Evolutionary conservation across 148 eudicot species (phyloP).

Genomic region (Rhododendron williamsianum): DNA sequence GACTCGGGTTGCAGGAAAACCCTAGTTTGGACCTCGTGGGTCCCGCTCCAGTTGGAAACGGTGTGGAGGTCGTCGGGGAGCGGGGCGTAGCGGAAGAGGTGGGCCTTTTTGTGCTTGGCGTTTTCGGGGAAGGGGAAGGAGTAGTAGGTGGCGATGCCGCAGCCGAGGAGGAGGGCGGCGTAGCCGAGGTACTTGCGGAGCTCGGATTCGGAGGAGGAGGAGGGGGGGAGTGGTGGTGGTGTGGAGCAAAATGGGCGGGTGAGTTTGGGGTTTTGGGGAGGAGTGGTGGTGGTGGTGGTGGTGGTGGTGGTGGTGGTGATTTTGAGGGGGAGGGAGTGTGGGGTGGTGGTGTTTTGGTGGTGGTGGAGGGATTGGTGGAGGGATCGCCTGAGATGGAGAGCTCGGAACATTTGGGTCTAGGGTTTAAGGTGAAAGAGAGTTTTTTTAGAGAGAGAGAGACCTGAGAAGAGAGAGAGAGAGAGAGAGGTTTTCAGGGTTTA

Average conservation of each 20-base stretch:
- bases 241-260: slow-evolving; percentile 29
- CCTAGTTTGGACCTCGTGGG: slow-evolving; percentile 77
- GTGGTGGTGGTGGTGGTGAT: slow-evolving; percentile 2
- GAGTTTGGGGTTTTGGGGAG: slow-evolving; percentile 5
- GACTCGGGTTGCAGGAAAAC: slow-evolving; percentile 68
- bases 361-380: slow-evolving; percentile 30
- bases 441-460: neutral
- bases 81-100: slow-evolving; percentile 80
- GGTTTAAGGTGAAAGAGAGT: neutral
- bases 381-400: slow-evolving; percentile 48
- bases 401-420: slow-evolving; percentile 40
- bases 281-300: neutral
- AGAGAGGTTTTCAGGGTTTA: neutral
- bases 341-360: slow-evolving; percentile 14
- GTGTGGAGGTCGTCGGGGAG: slow-evolving; percentile 82
- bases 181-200: slow-evolving; percentile 78
- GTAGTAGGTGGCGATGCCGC: slow-evolving; percentile 80
- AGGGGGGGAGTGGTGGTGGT: slow-evolving; percentile 18
- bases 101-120: slow-evolving; percentile 84
- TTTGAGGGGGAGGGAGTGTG: slow-evolving; percentile 10
- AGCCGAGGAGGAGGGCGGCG: slow-evolving; percentile 54
- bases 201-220: slow-evolving; percentile 50
- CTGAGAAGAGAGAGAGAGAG: slow-evolving; percentile 1
- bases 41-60: slow-evolving; percentile 83
- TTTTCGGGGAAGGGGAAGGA: slow-evolving; percentile 81